Conservation (phyloP, 345 rosid species). For the Eucalyptus lansdowneana region DNA sequence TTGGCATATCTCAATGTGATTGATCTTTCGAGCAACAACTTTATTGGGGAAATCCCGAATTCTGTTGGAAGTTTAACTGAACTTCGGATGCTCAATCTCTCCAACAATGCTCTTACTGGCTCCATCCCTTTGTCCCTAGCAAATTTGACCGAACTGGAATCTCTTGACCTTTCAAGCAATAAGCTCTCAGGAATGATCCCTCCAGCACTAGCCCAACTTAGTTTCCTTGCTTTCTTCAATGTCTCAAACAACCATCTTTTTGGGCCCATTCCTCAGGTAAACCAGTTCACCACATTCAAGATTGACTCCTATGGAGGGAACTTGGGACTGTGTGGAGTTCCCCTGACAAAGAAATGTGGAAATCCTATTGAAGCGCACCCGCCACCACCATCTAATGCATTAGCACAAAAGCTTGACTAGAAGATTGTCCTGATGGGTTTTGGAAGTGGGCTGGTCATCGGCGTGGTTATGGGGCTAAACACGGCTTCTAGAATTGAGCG, state of each 20-base stretch:
- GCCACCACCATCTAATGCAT: neutral
- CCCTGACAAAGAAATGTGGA: neutral
- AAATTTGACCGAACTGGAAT: neutral
- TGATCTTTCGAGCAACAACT: too few species aligned
- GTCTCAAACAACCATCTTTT: neutral
- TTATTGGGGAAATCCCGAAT: too few species aligned
- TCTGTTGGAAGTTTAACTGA: too few species aligned
- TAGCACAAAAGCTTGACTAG: neutral
- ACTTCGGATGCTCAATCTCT: too few species aligned
- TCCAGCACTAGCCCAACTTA: neutral
- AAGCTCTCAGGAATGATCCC: conserved; percentile 4
- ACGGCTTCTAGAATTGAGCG: neutral
- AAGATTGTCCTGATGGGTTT: neutral
- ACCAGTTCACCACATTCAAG: neutral
- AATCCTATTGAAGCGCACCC: neutral
- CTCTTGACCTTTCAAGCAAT: conserved; percentile 3
- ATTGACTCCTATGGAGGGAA: neutral
- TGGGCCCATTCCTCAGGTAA: neutral
- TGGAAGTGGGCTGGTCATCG: neutral
- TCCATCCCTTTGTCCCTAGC: neutral
- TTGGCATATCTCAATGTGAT: accelerated
- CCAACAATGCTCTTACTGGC: neutral
- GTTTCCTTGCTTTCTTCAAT: neutral
- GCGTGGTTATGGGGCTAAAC: neutral
- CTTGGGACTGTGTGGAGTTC: neutral